Evolutionary conservation across 2,329 filamentous ascomycete species (phyloP), one percentile per base, ranked within the genome.

Genomic region (Cadophora luteo-olivacea): DNA sequence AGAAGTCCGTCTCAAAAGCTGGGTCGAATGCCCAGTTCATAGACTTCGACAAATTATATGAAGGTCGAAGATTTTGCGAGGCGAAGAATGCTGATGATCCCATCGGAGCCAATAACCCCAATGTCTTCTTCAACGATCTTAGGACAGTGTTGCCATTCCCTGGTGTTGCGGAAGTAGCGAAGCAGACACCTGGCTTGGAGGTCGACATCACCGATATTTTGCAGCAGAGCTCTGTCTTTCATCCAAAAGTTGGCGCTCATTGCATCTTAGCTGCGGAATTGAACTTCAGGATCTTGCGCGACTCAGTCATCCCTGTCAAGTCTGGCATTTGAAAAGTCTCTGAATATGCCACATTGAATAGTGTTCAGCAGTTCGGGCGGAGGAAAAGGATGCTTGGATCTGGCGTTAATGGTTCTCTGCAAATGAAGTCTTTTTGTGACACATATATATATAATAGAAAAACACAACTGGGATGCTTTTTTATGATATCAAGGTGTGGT

Each of bases 61-160:
- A 36, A n/a, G 52, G 63, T 14, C 36, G 54, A 8, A 57, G 63
- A 51, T 65, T 65, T 29, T 65, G 63, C 16, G 63, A 65, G 54
- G 16, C 22, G 36, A 55, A 49, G 52, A 58, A 45, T 33, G 12
- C 38, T 2, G n/a, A 51, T 33, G 63, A 65, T 51, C 63, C 63
- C 12, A 65, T 58, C 19, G 63, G 63, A 49, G 63, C 63, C 9
- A 48, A 65, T 22, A 58, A 58, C 25, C 52, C 51, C 2, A 49
- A 49, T n/a, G 54, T 65, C 12, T 60, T 58, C 11, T 48, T 65
- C 36, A 65, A 58, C 33, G 63, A 65, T 65, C 32, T 58, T 1
- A 49, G n/a, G 4, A 65, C 63, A n/a, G 41, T 58, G 9, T 36
- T 58, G 41, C 24, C 36, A 3, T 29, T 38, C 11, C 52, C 52